Evolutionary conservation across 164 flowering plant genomes (phyloP), one percentile per base, ranked within the genome.

Genomic region (Vitis rupestris): DNA sequence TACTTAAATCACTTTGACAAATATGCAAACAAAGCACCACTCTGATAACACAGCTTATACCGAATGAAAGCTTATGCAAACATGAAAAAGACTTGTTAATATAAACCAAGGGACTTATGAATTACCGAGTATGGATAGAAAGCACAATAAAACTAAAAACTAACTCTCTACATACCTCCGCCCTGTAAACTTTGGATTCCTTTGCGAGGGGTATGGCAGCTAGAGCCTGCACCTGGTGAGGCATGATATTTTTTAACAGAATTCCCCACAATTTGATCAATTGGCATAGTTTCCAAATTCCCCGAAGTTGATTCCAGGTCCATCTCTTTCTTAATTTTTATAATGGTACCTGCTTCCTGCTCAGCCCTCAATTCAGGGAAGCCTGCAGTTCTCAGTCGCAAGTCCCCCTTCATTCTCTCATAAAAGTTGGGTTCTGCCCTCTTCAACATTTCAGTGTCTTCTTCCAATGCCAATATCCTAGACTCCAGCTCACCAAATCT

Each of bases 381-480:
- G 8, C 15, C 15, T 17, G 37, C 61, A 27, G 27, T 59, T 23
- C 37, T 13, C 37, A 10, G n/a, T 59, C 15, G 6, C 1, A 59
- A 11, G 5, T 59, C 56, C 56, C n/a, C n/a, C n/a, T 53, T 3
- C n/a, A 4, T n/a, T 13, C 15, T 53, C n/a, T 13, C n/a, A 14
- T 14, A 12, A 53, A 53, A 53, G n/a, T 4, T 14, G 4, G 56
- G n/a, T n/a, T 53, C 59, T 16, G 11, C 63, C 10, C 27, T 13
- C 63, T 13, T 59, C 19, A 49, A 16, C 31, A 58, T 4, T 12
- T 1, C 13, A 1, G n/a, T 23, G 10, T 71, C 74, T 17, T 64
- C 27, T 52, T 64, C 74, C 50, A 71, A 50, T 0, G 15, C 16
- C 17, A 37, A 65, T n/a, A 71, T 31, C 50, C 68, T 8, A 1